Percentiles rank a stretch among this genome's conserved stretches.
phyloP scores from a whole-genome alignment of 1,139 yeast genomes.

The Meyerozyma smithsonii region DNA sequence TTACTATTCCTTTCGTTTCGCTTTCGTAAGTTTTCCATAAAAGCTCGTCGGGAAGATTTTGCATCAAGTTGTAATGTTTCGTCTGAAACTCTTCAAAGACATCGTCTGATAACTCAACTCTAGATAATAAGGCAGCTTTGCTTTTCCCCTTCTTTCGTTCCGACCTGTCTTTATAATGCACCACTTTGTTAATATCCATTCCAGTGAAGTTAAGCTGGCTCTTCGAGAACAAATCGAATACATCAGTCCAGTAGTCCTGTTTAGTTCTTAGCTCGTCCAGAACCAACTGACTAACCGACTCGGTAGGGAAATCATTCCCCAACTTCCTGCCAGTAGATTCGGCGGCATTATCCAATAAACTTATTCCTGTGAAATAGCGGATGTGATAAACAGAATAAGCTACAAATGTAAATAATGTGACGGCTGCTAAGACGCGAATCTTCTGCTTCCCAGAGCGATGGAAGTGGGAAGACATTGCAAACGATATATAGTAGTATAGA shows the following conservation, averaged over 20 bases:
- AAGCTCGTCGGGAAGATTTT: slow-evolving; percentile 22
- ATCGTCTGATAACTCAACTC: slow-evolving; percentile 23
- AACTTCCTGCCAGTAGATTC: too few relatives aligned
- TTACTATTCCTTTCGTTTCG: slow-evolving; percentile 28
- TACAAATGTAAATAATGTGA: too few relatives aligned
- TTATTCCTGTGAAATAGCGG: too few relatives aligned
- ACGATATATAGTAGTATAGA: too few relatives aligned
- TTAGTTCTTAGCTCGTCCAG: too few relatives aligned
- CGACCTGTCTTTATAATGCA: slow-evolving; percentile 19
- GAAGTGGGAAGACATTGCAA: too few relatives aligned
- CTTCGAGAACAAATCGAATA: slow-evolving; percentile 13
- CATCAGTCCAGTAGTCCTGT: slow-evolving; percentile 12
- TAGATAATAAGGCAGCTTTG: slow-evolving; percentile 25
- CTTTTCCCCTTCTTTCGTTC: slow-evolving; percentile 24
- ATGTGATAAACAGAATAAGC: too few relatives aligned
- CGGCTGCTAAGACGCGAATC: too few relatives aligned
- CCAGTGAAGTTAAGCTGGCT: slow-evolving; percentile 9
- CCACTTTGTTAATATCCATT: slow-evolving; percentile 15
- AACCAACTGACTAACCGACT: too few relatives aligned
- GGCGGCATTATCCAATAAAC: too few relatives aligned
- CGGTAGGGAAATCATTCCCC: too few relatives aligned
- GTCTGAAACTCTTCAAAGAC: slow-evolving; percentile 19
- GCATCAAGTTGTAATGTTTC: slow-evolving; percentile 22
- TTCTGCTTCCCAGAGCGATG: too few relatives aligned
- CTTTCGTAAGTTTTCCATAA: slow-evolving; percentile 21